Percentiles rank a stretch among this genome's conserved stretches.
Conservation (phyloP, 352 stramenopile genomes). For the Phytophthora foliorum region DNA sequence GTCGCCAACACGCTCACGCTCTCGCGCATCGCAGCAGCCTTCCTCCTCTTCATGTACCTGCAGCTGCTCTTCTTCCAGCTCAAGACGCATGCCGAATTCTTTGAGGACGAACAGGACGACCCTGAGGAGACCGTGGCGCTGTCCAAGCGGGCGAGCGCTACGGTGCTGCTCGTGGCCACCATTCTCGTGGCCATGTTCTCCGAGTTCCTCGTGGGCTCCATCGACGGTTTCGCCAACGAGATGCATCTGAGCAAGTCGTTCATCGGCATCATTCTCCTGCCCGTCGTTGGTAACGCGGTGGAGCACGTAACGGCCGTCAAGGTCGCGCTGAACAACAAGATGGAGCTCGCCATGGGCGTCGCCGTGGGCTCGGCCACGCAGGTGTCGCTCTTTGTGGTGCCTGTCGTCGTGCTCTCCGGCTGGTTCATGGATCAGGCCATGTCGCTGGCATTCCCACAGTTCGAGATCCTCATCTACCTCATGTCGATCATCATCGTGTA, state of each 20-base stretch:
- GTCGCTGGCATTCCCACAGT: constrained; percentile 96
- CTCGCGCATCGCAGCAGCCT: constrained; percentile 82
- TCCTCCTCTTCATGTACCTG: constrained; percentile 94
- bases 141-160: constrained; percentile 74
- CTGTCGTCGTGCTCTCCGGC: constrained; percentile 94
- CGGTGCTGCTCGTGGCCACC: constrained; percentile 90
- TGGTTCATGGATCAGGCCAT: constrained; percentile 95
- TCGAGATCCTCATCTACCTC: constrained; percentile 97
- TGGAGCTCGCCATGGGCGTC: constrained; percentile 98
- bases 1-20: constrained; percentile 79
- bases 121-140: constrained; percentile 86
- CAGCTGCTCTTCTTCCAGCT: constrained; percentile 97
- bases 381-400: constrained; percentile 98
- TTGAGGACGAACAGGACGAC: constrained; percentile 66
- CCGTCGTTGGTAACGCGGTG: constrained; percentile 98
- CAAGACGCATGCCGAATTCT: constrained; percentile 95
- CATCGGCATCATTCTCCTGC: constrained; percentile 96
- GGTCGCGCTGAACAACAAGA: constrained; percentile 98
- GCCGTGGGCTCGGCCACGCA: constrained; percentile 98
- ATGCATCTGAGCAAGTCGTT: constrained; percentile 88
- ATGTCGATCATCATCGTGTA: constrained; percentile 97
- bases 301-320: constrained; percentile 98
- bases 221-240: constrained; percentile 78
- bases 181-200: constrained; percentile 94
- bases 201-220: constrained; percentile 92